Base-by-base conservation (phyloP, 2,329 filamentous ascomycete genomes). In the Metarhizium rileyi region DNA sequence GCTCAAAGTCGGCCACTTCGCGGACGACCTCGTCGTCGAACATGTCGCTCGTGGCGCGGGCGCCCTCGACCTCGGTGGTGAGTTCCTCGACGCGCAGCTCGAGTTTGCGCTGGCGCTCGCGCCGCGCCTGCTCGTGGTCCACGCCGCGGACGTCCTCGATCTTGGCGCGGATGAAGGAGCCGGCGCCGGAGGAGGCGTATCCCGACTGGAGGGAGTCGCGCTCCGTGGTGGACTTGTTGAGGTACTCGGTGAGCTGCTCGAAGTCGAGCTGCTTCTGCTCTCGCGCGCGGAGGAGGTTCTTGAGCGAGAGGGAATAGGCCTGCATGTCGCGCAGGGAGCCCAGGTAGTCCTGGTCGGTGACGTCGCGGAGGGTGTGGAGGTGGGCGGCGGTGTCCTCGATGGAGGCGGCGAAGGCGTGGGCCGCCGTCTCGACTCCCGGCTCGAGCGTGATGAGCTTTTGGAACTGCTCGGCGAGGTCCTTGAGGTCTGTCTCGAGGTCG, bases 181-280 rank as follows among this genome's bases (percentile, higher is more conserved):
- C 90, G 5, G 56, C 87, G 45, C 80, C 79, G 22, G 63, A 59
- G 25, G 64, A 59, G 47, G 63, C 60, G 56, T 84, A 81, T 10
- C 83, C 81, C 0, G 81, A 80, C 8, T 76, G 75, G 3, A 95
- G 80, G 16, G 79, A 75, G 67, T 98, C 93, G 44, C 90, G 85
- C 67, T 98, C 93, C 3, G 82, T 72, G 3, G 88, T 89, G 1
- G 88, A 89, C 66, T 95, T 95, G 70, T 87, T 87, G 48, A 96
- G 86, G 67, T 97, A 97, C 64, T 97, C 91, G 26, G 90, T 95
- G 30, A 98, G 77, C 56, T 89, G 90, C 70, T 98, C 93, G 62
- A 91, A 95, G 70, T 98, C 93, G 51, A 98, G 84, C 66, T 98
- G 93, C 66, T 98, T 98, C 71, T 94, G 90, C 71, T 98, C 93